These are phyloP conservation scores for Debaryomyces tyrocola DNA, from an alignment of 805 yeast species.

Conservation along the genomic window DNA sequence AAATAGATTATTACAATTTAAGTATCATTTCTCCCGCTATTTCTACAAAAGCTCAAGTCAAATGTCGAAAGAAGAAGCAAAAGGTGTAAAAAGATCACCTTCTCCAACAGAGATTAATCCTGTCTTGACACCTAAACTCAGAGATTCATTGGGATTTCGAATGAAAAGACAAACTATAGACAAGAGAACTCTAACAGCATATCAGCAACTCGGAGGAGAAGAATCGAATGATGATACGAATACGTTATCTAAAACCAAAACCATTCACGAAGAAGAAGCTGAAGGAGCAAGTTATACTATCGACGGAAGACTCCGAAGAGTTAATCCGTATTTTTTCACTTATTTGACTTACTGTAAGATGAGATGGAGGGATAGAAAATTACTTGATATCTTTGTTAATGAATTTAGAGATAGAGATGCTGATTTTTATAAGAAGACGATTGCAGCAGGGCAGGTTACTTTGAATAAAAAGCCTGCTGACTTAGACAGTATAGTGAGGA, in stretches of 20 bases:
- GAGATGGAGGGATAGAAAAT: slow-evolving; percentile 85
- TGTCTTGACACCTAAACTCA: slow-evolving; percentile 8
- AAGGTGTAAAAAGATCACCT: slow-evolving; percentile 8
- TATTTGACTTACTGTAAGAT: slow-evolving; percentile 88
- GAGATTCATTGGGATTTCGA: slow-evolving; percentile 51
- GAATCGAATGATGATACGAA: slow-evolving; percentile 16
- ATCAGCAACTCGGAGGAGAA: slow-evolving; percentile 40
- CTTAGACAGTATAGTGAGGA: slow-evolving; percentile 62
- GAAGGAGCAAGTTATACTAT: slow-evolving; percentile 57
- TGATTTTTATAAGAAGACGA: slow-evolving; percentile 56
- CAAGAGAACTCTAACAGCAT: slow-evolving; percentile 41
- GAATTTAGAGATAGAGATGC: slow-evolving; percentile 84
- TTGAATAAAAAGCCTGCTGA: slow-evolving; percentile 67
- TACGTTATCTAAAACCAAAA: slow-evolving; percentile 24
- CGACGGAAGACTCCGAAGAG: slow-evolving; percentile 64
- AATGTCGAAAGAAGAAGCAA: slow-evolving; percentile 5
- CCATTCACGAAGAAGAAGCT: slow-evolving; percentile 54
- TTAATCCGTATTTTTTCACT: slow-evolving; percentile 84
- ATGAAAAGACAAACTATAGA: slow-evolving; percentile 45
- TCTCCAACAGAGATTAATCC: slow-evolving; percentile 8
- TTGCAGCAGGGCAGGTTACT: slow-evolving; percentile 64
- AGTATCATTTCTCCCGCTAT: not conserved
- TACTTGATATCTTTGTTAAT: slow-evolving; percentile 74
- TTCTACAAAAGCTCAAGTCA: not conserved
- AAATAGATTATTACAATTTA: not conserved